These are phyloP conservation scores for Cicer yamashitae DNA, from an alignment of 306 rosid genomes.

Conservation along the genomic window DNA sequence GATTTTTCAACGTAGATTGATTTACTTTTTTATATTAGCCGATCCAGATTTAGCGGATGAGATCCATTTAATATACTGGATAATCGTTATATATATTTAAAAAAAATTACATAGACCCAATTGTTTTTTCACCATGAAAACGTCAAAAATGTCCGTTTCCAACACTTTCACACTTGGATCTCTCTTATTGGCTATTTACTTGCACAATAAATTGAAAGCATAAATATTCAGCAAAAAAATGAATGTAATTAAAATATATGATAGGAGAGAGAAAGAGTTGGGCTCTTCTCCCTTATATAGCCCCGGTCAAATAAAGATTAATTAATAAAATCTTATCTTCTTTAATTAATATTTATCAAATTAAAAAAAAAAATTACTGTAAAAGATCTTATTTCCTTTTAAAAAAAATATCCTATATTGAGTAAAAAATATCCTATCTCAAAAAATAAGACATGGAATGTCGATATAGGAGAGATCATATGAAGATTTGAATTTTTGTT, in stretches of 20 bases:
- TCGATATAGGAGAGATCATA: background rate
- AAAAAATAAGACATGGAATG: background rate
- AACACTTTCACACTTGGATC: background rate
- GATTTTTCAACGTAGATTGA: no score
- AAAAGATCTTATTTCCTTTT: no score
- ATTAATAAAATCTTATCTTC: no score
- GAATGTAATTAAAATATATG: background rate
- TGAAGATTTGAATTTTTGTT: background rate
- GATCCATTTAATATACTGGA: constrained; percentile 17
- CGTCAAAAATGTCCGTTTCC: background rate
- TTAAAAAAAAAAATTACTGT: no score
- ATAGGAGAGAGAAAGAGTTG: no score
- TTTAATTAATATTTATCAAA: no score
- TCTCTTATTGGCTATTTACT: background rate
- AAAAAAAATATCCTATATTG: no score
- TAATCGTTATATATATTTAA: background rate
- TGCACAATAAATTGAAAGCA: background rate
- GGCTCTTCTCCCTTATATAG: no score
- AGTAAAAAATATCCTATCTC: no score
- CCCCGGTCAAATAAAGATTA: background rate
- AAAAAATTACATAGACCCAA: background rate
- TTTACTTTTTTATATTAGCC: background rate
- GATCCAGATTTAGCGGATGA: constrained; percentile 36
- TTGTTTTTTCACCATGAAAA: background rate
- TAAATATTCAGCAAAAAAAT: background rate